phyloP scores from a whole-genome alignment of 352 stramenopile species.

The Plasmopara viticola region DNA sequence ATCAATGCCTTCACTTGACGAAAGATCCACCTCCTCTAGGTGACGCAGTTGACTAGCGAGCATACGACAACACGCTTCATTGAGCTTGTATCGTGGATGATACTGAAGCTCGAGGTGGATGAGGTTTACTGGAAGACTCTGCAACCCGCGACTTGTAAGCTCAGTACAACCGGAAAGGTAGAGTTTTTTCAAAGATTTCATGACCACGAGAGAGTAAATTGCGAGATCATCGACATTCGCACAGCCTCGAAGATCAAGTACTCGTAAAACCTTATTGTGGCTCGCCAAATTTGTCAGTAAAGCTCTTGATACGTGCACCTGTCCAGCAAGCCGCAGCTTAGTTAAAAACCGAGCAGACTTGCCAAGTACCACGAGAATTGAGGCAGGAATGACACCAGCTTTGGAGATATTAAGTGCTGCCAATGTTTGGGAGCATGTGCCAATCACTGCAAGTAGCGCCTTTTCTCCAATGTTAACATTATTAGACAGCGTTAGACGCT shows the following conservation, averaged over 20 bases:
- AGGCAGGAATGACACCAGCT: slow-evolving; percentile 19
- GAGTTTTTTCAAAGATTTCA: slow-evolving; percentile 47
- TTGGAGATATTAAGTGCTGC: slow-evolving; percentile 31
- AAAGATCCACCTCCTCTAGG: slow-evolving; percentile 45
- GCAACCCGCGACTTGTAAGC: slow-evolving; percentile 33
- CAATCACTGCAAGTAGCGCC: slow-evolving; percentile 26
- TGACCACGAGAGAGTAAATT: slow-evolving; percentile 54
- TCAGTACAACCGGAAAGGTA: slow-evolving; percentile 30
- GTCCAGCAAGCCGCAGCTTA: slow-evolving; percentile 28
- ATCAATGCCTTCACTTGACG: slow-evolving; percentile 24
- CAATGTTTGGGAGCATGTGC: slow-evolving; percentile 26
- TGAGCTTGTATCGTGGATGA: slow-evolving; percentile 18
- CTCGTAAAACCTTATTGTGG: slow-evolving; percentile 41
- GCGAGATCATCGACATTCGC: slow-evolving; percentile 45
- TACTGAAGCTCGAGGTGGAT: slow-evolving; percentile 30
- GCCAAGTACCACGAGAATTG: slow-evolving; percentile 33
- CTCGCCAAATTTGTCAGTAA: slow-evolving; percentile 48
- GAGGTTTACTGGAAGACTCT: slow-evolving; percentile 38
- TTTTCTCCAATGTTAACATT: slow-evolving; percentile 29
- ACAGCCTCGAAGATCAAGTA: slow-evolving; percentile 57
- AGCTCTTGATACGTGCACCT: slow-evolving; percentile 34
- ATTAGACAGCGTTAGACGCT: slow-evolving; percentile 20
- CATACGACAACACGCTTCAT: slow-evolving; percentile 26
- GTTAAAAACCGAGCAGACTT: slow-evolving; percentile 24
- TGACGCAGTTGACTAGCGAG: slow-evolving; percentile 23